Conservation (phyloP, 2,329 filamentous ascomycete species). For the Trematosphaeria pertusa region DNA sequence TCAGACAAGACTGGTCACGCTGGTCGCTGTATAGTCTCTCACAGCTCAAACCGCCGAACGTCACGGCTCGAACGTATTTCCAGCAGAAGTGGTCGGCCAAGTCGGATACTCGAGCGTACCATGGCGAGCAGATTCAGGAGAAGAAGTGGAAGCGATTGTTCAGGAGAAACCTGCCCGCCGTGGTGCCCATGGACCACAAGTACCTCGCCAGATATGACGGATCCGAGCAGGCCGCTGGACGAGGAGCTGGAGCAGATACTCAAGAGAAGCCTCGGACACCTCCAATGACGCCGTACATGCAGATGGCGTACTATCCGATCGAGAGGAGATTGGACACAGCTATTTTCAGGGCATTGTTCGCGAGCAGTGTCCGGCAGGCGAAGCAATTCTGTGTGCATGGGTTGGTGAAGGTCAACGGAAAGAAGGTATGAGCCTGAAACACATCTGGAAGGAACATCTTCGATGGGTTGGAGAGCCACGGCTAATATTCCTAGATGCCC, state of each 20-base stretch:
- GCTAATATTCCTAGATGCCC: too few relatives aligned
- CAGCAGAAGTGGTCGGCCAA: slow-evolving; percentile 99
- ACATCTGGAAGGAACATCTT: too few relatives aligned
- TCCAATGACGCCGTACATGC: slow-evolving; percentile 82
- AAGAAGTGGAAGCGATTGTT: slow-evolving; percentile 96
- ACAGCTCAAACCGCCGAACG: slow-evolving; percentile 56
- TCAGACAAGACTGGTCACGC: slow-evolving; percentile 97
- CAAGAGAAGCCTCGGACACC: slow-evolving; percentile 24
- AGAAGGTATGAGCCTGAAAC: too few relatives aligned
- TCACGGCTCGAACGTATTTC: slow-evolving; percentile 73
- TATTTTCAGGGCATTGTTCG: slow-evolving; percentile 91
- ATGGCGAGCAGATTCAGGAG: slow-evolving; percentile 93
- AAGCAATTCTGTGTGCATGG: slow-evolving; percentile 95
- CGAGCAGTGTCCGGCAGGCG: slow-evolving; percentile 90
- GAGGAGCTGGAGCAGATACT: slow-evolving; percentile 71
- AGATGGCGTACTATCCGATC: slow-evolving; percentile 92
- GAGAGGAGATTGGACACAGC: slow-evolving; percentile 94
- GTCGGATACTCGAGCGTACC: slow-evolving; percentile 81
- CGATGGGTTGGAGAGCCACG: too few relatives aligned
- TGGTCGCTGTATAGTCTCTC: slow-evolving; percentile 92
- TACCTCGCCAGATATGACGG: slow-evolving; percentile 85
- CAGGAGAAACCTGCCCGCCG: slow-evolving; percentile 77
- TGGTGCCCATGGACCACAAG: slow-evolving; percentile 81
- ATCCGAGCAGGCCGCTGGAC: slow-evolving; percentile 79
- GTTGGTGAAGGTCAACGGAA: slow-evolving; percentile 92